These are phyloP conservation scores for Alternaria dauci DNA, from an alignment of 2,329 filamentous ascomycete genomes.

Conservation along the genomic window DNA sequence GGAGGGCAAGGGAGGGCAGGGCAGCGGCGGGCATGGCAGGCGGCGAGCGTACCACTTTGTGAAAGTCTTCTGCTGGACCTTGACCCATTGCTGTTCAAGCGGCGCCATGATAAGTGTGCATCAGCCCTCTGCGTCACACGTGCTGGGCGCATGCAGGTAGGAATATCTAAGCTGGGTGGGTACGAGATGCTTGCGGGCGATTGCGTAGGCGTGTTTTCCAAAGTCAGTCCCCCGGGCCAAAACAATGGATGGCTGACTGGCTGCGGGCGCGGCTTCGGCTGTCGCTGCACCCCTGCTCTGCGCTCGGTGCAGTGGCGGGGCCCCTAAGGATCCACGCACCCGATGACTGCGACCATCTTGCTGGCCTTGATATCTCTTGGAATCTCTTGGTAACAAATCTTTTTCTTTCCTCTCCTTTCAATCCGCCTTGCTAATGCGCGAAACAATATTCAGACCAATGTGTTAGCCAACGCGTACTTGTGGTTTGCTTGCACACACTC, in stretches of 20 bases:
- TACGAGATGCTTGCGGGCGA: slow-evolving; percentile 28
- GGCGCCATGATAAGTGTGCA: slow-evolving; percentile 52
- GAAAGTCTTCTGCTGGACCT: slow-evolving; percentile 97
- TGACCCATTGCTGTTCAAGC: slow-evolving; percentile 71
- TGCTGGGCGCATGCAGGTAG: slow-evolving; percentile 30
- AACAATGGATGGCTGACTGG: slow-evolving; percentile 39
- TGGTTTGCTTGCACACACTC: slow-evolving; percentile 9
- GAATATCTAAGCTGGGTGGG: slow-evolving; percentile 24
- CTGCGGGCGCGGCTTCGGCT: slow-evolving; percentile 39
- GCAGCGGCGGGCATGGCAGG: slow-evolving; percentile 18
- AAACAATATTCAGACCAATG: background rate
- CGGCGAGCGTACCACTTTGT: slow-evolving; percentile 81
- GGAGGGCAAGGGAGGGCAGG: background rate
- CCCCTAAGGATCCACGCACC: slow-evolving; percentile 23
- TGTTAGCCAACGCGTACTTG: slow-evolving; percentile 2
- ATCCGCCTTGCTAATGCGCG: slow-evolving; percentile 10
- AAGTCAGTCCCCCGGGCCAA: slow-evolving; percentile 20
- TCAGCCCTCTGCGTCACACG: slow-evolving; percentile 25
- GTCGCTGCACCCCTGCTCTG: slow-evolving; percentile 27
- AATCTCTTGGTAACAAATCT: background rate
- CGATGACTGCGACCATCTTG: slow-evolving; percentile 4
- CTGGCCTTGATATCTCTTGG: no score
- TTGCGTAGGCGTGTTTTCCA: slow-evolving; percentile 35
- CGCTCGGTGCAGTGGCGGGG: slow-evolving; percentile 13
- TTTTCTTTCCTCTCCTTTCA: slow-evolving; percentile 14